Conservation (phyloP, 2,329 filamentous ascomycete genomes). For the Pseudogymnoascus sp. region DNA sequence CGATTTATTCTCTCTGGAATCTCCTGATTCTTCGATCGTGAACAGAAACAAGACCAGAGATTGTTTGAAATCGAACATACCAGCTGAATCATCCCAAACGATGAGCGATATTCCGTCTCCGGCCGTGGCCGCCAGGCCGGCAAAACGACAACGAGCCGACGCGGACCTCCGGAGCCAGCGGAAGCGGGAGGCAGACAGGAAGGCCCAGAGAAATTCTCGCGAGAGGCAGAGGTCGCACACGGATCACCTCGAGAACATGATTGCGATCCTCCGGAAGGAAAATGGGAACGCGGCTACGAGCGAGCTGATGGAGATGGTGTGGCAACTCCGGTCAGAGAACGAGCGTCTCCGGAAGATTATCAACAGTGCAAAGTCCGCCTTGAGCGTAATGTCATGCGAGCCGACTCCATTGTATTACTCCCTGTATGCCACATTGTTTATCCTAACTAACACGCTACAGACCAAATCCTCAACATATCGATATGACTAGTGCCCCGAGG, state of each 20-base stretch:
- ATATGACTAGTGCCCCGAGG: background rate
- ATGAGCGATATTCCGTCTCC: conserved; percentile 22
- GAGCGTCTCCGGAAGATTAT: conserved; percentile 17
- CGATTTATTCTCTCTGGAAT: background rate
- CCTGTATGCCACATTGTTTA: background rate
- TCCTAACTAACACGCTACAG: background rate
- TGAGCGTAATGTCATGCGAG: conserved; percentile 7
- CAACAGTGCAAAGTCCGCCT: conserved; percentile 13
- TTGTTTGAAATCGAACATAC: background rate
- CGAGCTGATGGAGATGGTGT: conserved; percentile 15
- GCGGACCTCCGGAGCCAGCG: conserved; percentile 8
- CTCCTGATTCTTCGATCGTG: background rate
- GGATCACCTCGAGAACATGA: conserved; percentile 16
- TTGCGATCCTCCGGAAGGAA: conserved; percentile 14
- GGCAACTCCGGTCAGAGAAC: conserved; percentile 13
- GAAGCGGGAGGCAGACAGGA: conserved; percentile 17
- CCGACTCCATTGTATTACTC: background rate
- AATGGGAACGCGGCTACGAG: conserved; percentile 13
- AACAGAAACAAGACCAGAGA: background rate
- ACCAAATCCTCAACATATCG: background rate
- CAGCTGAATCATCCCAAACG: background rate
- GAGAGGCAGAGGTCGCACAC: conserved; percentile 17
- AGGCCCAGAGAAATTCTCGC: conserved; percentile 16
- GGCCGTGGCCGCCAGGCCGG: conserved; percentile 20
- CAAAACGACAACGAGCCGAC: background rate